These are phyloP conservation scores for Sequoiadendron giganteum DNA, from an alignment of 75 land plant genomes.

Conservation along the genomic window DNA sequence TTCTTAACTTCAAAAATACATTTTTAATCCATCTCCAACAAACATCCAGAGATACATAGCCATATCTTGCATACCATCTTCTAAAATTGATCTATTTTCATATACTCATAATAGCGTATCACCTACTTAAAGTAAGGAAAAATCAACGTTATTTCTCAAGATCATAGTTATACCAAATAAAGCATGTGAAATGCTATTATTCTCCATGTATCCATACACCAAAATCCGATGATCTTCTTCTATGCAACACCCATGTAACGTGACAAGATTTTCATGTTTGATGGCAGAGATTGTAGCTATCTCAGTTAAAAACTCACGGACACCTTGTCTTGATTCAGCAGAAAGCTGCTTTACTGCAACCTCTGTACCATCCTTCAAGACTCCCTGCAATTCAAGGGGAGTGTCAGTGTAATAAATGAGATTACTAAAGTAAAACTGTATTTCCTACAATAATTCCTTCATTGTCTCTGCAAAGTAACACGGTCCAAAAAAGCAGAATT, in stretches of 20 bases:
- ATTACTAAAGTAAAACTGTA: neutral
- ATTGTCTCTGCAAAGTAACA: neutral
- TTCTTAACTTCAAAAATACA: neutral
- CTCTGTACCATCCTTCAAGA: constrained; percentile 31
- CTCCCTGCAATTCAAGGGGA: constrained; percentile 22
- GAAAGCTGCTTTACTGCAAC: constrained; percentile 53
- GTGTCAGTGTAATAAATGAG: constrained; percentile 1
- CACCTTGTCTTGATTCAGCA: constrained; percentile 41
- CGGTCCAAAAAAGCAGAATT: neutral
- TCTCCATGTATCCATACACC: constrained; percentile 51
- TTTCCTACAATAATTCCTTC: neutral
- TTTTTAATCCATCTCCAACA: neutral
- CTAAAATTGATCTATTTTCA: neutral
- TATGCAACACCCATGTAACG: constrained; percentile 51
- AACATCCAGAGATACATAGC: neutral
- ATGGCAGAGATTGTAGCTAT: constrained; percentile 39
- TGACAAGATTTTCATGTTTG: constrained; percentile 47
- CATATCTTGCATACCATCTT: neutral
- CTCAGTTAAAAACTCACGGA: constrained; percentile 48
- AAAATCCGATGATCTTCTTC: constrained; percentile 52
- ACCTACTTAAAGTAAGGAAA: neutral
- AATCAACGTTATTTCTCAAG: neutral
- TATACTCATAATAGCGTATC: neutral
- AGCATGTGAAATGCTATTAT: constrained; percentile 39
- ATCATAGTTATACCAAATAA: constrained; percentile 27